phyloP scores from a whole-genome alignment of 257 asterid genomes.

The Eustoma russellianum region DNA sequence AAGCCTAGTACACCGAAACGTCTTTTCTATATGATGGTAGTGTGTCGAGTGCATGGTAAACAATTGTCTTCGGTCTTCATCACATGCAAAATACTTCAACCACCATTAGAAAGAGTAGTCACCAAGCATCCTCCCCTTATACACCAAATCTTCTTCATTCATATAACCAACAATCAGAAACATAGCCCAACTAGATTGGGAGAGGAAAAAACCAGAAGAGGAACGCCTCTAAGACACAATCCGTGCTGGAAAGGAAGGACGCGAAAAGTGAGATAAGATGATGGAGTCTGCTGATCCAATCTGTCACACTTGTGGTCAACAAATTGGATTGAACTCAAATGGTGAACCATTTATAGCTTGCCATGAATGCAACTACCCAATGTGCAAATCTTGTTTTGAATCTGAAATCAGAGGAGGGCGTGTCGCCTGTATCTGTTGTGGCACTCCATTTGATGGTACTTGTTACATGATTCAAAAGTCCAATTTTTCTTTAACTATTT shows the following conservation, averaged over 20 bases:
- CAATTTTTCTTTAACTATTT: neutral
- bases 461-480: neutral
- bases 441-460: slow-evolving; percentile 53
- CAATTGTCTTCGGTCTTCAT: slow-evolving; percentile 21
- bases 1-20: too few species aligned
- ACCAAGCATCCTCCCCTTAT: too few species aligned
- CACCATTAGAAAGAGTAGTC: neutral
- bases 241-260: neutral
- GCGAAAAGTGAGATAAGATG: slow-evolving; percentile 24
- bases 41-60: neutral
- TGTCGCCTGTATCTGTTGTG: slow-evolving; percentile 56
- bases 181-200: neutral
- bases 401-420: slow-evolving; percentile 70
- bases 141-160: slow-evolving; percentile 3
- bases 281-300: slow-evolving; percentile 74
- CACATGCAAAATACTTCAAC: slow-evolving; percentile 20
- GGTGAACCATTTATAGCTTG: slow-evolving; percentile 79
- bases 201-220: neutral
- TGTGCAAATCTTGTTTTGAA: slow-evolving; percentile 64
- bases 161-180: slow-evolving; percentile 8
- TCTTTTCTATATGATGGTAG: too few species aligned
- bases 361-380: slow-evolving; percentile 59
- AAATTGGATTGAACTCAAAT: slow-evolving; percentile 36
- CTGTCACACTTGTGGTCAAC: slow-evolving; percentile 77
- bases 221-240: neutral